Evolutionary conservation across 495 filamentous ascomycete genomes (phyloP), one percentile per base, ranked within the genome.

Genomic region (Xylaria castorea): DNA sequence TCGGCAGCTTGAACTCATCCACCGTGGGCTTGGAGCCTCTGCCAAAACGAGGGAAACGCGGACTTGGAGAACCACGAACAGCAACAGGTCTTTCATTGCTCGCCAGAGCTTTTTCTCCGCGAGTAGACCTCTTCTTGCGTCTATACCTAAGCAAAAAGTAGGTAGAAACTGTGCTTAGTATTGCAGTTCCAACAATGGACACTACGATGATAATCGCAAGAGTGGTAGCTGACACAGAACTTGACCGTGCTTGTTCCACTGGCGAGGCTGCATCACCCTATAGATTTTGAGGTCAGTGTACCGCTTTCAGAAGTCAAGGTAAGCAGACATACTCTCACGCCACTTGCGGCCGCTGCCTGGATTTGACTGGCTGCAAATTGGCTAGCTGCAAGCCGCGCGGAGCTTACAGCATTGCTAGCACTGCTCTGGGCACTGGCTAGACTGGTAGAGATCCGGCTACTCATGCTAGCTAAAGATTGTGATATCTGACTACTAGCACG

Each of bases 171-270:
- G 78, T 72, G 7, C 80, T 83, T 32, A 85, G 68, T 50, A 85
- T 74, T 11, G 82, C 78, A 53, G 78, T 81, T 20, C 82, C 83
- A 2, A 84, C 75, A 11, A 85, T 77, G 9, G 82, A 77, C 25
- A 79, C 76, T n/a, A 70, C 64, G 30, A 74, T 72, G 71, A 77
- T 73, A 66, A 79, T 73, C 22, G 83, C 83, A 18, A 81, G 73
- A 71, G 80, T 81, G 1, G 82, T 78, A 44, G 76, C 72, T 34
- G 81, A 83, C 4, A 83, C 68, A 1, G 80, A 81, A 34, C 77
- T 76, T 32, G 77, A 74, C 32, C 78, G 78, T 8, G 73, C 77
- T 57, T 81, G 80, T 34, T 80, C 75, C 5, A 81, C 76, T 34
- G 76, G 73, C 34, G 72, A 74, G 71, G 70, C 79, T 40, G 79